phyloP scores from a whole-genome alignment of 179 eudicot genomes.

The Amaranthus tricolor region DNA sequence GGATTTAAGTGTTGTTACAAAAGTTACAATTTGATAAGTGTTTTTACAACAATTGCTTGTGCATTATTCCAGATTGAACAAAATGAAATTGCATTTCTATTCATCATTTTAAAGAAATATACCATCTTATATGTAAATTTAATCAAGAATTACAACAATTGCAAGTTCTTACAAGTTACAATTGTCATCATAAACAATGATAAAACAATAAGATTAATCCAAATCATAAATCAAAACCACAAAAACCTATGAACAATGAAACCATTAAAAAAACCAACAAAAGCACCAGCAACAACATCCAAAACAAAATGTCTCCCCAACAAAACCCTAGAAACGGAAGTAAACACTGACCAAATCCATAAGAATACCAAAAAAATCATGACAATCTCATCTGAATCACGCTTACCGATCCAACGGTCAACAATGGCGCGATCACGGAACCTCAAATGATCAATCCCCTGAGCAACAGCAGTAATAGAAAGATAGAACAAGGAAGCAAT shows the following conservation, averaged over 20 bases:
- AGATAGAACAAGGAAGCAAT: slow-evolving; percentile 52
- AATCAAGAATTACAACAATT: too few species aligned
- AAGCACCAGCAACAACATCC: slow-evolving; percentile 72
- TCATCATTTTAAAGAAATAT: too few species aligned
- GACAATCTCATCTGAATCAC: slow-evolving; percentile 29
- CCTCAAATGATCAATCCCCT: slow-evolving; percentile 33
- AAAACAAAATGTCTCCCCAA: slow-evolving; percentile 78
- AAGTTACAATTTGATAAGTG: too few species aligned
- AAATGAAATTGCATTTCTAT: too few species aligned
- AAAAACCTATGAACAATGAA: slow-evolving; percentile 39
- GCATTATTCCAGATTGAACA: too few species aligned
- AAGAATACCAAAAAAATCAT: slow-evolving; percentile 21
- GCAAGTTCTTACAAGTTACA: too few species aligned
- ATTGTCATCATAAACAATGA: too few species aligned
- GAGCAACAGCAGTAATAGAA: slow-evolving; percentile 18
- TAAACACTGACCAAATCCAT: slow-evolving; percentile 51
- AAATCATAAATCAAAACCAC: slow-evolving; percentile 9
- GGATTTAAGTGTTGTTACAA: too few species aligned
- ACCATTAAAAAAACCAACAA: slow-evolving; percentile 61
- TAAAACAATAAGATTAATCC: not conserved
- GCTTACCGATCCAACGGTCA: slow-evolving; percentile 29
- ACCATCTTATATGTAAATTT: too few species aligned
- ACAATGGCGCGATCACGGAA: slow-evolving; percentile 28
- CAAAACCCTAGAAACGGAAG: slow-evolving; percentile 68
- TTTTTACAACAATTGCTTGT: too few species aligned